These are phyloP conservation scores for Prosopis cineraria DNA, from an alignment of 306 rosid species.

Conservation along the genomic window DNA sequence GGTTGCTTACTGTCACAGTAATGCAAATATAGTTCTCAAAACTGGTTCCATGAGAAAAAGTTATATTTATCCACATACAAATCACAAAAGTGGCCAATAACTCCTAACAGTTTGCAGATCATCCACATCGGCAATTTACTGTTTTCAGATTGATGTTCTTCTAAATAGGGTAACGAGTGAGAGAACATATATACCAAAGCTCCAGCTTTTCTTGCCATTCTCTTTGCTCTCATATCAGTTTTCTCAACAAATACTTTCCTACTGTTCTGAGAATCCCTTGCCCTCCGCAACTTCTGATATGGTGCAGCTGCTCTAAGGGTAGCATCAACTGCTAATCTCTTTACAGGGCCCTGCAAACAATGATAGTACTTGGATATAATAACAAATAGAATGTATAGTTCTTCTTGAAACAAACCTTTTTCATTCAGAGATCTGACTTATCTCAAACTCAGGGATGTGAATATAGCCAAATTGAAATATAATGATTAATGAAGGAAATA, in stretches of 20 bases:
- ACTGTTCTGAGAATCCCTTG: conserved; percentile 57
- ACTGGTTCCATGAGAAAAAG: background rate
- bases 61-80: background rate
- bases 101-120: conserved; percentile 13
- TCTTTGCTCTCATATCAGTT: conserved; percentile 94
- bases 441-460: background rate
- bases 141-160: background rate
- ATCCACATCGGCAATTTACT: conserved; percentile 11
- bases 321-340: conserved; percentile 97
- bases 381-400: background rate
- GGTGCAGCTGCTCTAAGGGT: conserved; percentile 99
- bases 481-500: conserved; percentile 10
- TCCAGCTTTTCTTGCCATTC: conserved; percentile 99
- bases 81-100: conserved; percentile 5
- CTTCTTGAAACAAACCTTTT: background rate
- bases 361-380: conserved; percentile 18
- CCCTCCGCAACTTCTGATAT: conserved; percentile 93
- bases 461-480: conserved; percentile 18
- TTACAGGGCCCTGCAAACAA: conserved; percentile 76
- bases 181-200: conserved; percentile 71
- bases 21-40: conserved; percentile 10
- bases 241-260: conserved; percentile 94
- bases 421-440: background rate
- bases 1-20: conserved; percentile 9
- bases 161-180: background rate